A percentile compares a stretch with the other conserved stretches of the same genome.
These are phyloP conservation scores for Dillenia suffruticosa DNA, from an alignment of 164 flowering plant species.

Conservation along the genomic window DNA sequence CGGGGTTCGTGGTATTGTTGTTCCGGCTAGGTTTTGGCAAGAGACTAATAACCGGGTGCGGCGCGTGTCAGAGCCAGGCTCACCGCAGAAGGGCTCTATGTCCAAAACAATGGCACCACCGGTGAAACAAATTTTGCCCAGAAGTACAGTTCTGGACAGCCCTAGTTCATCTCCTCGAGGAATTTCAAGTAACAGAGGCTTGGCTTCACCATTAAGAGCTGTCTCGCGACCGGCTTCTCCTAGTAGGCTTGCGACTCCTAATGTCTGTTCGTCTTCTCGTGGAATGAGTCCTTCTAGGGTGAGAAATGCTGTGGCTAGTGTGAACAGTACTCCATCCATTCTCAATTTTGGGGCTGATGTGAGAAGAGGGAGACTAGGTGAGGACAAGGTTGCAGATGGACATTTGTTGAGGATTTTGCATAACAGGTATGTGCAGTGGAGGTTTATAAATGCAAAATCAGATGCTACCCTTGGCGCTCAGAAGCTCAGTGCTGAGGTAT, in stretches of 20 bases:
- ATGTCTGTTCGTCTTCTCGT: conserved; percentile 38
- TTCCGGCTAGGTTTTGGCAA: conserved; percentile 44
- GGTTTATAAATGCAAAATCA: conserved; percentile 73
- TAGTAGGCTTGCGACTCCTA: conserved; percentile 31
- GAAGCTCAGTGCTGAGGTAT: conserved; percentile 68
- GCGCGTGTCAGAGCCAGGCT: conserved; percentile 35
- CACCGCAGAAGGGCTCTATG: conserved; percentile 27
- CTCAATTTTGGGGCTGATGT: conserved; percentile 56
- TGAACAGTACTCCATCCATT: conserved; percentile 39
- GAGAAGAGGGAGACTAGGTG: conserved; percentile 67
- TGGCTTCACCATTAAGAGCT: conserved; percentile 56
- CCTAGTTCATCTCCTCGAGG: conserved; percentile 47
- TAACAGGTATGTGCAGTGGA: conserved; percentile 82
- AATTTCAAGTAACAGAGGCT: conserved; percentile 27
- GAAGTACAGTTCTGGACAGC: conserved; percentile 30
- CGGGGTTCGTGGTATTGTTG: conserved; percentile 32
- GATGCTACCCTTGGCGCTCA: conserved; percentile 52
- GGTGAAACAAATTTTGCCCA: conserved; percentile 24
- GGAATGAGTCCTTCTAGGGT: conserved; percentile 63
- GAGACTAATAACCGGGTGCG: conserved; percentile 27
- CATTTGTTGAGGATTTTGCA: conserved; percentile 62
- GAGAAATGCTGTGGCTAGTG: conserved; percentile 27
- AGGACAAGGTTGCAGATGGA: conserved; percentile 54
- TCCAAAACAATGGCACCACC: conserved; percentile 18
- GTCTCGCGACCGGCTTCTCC: conserved; percentile 60